Base-by-base conservation (phyloP, 75 land plant genomes). In the Cupressus sempervirens region DNA sequence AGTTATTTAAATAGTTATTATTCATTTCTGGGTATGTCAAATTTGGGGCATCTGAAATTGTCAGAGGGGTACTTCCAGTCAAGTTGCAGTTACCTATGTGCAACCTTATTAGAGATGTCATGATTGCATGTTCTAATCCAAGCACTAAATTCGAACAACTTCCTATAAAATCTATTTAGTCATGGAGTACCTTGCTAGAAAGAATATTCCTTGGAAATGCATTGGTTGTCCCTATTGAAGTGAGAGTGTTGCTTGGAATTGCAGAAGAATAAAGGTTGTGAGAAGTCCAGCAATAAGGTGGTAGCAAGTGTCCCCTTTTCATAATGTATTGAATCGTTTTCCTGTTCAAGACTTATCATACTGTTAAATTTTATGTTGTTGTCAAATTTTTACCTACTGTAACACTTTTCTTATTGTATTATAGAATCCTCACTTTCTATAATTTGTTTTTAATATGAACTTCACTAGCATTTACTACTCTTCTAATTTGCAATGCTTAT, bases 161-260 rank as follows among this genome's bases (percentile, higher is more conserved):
- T n/a, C n/a, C n/a, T n/a, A n/a, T n/a, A n/a, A n/a, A n/a, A n/a
- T n/a, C n/a, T n/a, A n/a, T n/a, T n/a, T n/a, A n/a, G n/a, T n/a
- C n/a, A n/a, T n/a, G n/a, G n/a, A n/a, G n/a, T n/a, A n/a, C n/a
- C n/a, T n/a, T n/a, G n/a, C n/a, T n/a, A n/a, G n/a, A n/a, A n/a
- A n/a, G n/a, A n/a, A n/a, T n/a, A n/a, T n/a, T n/a, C n/a, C n/a
- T n/a, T n/a, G n/a, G n/a, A n/a, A n/a, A n/a, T n/a, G n/a, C n/a
- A n/a, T n/a, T n/a, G n/a, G n/a, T n/a, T n/a, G n/a, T n/a, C n/a
- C n/a, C n/a, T n/a, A n/a, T n/a, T n/a, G n/a, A n/a, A n/a, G n/a
- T n/a, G n/a, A n/a, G 98, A 98, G 80, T 88, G 92, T 48, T 98
- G 99, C 82, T 90, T 98, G 89, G 98, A 98, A 86, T 85, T 98